Conservation (phyloP, 169 alveolate species). For the Plasmodium inui region DNA sequence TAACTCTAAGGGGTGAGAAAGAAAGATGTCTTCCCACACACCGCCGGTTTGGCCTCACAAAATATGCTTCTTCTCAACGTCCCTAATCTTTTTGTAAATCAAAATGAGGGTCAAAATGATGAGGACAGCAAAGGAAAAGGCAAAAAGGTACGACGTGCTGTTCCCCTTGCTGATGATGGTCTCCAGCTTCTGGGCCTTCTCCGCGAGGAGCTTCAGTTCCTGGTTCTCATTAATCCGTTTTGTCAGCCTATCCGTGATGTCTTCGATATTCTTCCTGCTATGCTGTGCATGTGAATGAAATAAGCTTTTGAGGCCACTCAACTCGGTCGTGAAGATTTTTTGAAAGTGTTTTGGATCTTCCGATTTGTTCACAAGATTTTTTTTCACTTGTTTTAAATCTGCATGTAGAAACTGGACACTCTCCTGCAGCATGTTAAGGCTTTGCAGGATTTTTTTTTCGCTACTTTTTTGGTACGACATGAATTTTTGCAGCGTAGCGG, state of each 20-base stretch:
- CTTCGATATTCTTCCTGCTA: slow-evolving; percentile 62
- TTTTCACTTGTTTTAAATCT: slow-evolving; percentile 30
- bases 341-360: slow-evolving; percentile 59
- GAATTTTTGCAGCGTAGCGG: slow-evolving; percentile 20
- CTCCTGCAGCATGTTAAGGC: slow-evolving; percentile 11
- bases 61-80: slow-evolving; percentile 70
- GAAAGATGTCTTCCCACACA: no score
- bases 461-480: slow-evolving; percentile 12
- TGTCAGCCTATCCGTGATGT: slow-evolving; percentile 39
- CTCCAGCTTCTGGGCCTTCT: slow-evolving; percentile 61
- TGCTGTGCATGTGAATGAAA: slow-evolving; percentile 71
- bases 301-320: slow-evolving; percentile 55
- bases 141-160: slow-evolving; percentile 21
- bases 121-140: slow-evolving; percentile 26
- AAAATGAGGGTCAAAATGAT: slow-evolving; percentile 23
- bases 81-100: slow-evolving; percentile 68
- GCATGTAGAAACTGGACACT: not conserved
- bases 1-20: not conserved
- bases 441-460: slow-evolving; percentile 26
- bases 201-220: slow-evolving; percentile 59
- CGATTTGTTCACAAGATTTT: slow-evolving; percentile 1
- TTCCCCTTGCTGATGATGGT: slow-evolving; percentile 61
- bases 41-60: not conserved
- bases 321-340: slow-evolving; percentile 54
- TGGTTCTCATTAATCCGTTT: slow-evolving; percentile 30